Evolutionary conservation across 2,329 filamentous ascomycete genomes (phyloP).

Genomic region (Verticillium zaregamsianum): DNA sequence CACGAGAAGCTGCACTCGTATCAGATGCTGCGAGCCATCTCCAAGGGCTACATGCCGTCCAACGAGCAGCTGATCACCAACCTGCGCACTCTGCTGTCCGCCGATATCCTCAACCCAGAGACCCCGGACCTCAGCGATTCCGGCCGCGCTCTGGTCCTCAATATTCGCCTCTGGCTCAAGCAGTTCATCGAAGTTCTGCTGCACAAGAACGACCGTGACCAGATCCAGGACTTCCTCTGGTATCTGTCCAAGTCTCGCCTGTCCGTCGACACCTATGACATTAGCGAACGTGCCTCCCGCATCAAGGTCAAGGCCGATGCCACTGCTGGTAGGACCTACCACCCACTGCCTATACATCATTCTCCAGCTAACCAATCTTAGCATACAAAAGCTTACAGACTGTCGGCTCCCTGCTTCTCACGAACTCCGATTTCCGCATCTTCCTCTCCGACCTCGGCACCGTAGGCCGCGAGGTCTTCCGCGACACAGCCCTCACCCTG

Average conservation of each 20-base stretch:
- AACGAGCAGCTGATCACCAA: conserved; percentile 80
- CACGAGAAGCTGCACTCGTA: conserved; percentile 91
- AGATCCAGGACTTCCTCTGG: conserved; percentile 92
- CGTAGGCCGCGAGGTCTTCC: conserved; percentile 79
- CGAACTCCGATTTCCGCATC: conserved; percentile 84
- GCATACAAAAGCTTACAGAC: conserved; percentile 81
- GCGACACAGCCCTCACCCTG: conserved; percentile 76
- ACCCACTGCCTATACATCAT: neutral
- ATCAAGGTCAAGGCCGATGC: conserved; percentile 67
- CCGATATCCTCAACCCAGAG: conserved; percentile 73
- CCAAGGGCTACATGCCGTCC: conserved; percentile 85
- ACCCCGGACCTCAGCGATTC: conserved; percentile 70
- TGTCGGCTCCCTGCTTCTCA: conserved; percentile 77
- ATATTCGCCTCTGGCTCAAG: conserved; percentile 68
- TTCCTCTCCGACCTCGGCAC: conserved; percentile 78
- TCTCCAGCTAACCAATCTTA: conserved; percentile 23
- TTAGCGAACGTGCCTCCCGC: conserved; percentile 56
- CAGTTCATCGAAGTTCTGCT: conserved; percentile 77
- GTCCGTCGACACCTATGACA: conserved; percentile 60
- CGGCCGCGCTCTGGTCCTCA: conserved; percentile 68
- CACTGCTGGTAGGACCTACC: conserved; percentile 52
- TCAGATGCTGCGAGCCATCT: conserved; percentile 81
- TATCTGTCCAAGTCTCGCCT: conserved; percentile 71
- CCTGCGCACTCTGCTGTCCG: conserved; percentile 71
- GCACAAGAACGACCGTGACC: conserved; percentile 78